phyloP scores from a whole-genome alignment of 164 flowering plant genomes.

The Kalanchoe fedtschenkoi region DNA sequence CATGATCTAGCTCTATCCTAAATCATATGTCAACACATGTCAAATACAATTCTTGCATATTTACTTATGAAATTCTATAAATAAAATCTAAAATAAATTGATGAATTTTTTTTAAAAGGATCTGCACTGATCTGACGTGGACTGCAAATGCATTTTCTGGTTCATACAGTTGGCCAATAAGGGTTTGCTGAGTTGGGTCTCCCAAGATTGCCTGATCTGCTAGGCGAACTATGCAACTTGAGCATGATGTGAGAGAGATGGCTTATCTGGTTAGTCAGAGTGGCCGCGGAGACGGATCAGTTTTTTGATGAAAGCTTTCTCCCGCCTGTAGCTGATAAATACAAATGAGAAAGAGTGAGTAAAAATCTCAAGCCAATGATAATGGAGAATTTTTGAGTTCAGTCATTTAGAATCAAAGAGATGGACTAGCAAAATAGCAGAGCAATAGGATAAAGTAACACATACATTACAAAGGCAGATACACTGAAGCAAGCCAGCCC shows the following conservation, averaged over 20 bases:
- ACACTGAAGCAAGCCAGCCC: slow-evolving; percentile 58
- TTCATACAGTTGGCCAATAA: no score
- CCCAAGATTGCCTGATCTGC: not conserved
- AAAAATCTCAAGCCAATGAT: not conserved
- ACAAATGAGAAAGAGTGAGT: not conserved
- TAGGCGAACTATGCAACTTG: not conserved
- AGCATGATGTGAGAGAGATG: not conserved
- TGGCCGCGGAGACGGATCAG: slow-evolving; percentile 58
- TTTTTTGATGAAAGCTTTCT: slow-evolving; percentile 56
- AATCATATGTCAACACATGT: no score
- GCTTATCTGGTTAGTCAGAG: slow-evolving; percentile 26
- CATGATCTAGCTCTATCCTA: no score
- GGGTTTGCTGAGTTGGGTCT: no score
- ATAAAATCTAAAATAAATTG: no score
- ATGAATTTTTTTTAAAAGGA: no score
- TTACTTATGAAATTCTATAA: no score
- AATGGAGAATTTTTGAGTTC: not conserved
- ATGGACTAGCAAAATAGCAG: not conserved
- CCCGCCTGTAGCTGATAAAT: slow-evolving; percentile 41
- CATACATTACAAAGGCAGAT: slow-evolving; percentile 64
- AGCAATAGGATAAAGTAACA: slow-evolving; percentile 4
- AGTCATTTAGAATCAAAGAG: not conserved
- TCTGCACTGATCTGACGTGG: no score
- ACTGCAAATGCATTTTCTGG: no score
- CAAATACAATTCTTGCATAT: no score